Base-by-base conservation (phyloP, 257 asterid species). In the Plantago major region DNA sequence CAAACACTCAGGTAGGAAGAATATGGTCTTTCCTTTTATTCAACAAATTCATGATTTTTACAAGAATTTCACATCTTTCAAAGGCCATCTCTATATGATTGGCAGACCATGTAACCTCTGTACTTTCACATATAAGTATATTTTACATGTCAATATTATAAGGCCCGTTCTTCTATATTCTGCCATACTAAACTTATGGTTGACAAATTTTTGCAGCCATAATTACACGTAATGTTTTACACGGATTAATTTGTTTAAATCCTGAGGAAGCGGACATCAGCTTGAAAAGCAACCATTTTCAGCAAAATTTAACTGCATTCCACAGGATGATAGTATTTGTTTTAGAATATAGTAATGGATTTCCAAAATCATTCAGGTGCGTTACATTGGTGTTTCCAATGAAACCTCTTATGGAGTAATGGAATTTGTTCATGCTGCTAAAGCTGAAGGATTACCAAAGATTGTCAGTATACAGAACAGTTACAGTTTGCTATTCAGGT, bases 321-420 rank as follows among this genome's bases (percentile, higher is more conserved):
- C 7, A 45, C 26, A 49, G 37, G 3, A 3, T 30, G n/a, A 16
- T 55, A 11, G 40, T 52, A 60, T 62, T 59, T 50, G 54, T 68
- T 46, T 16, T 48, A 26, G 33, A 55, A 14, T 40, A 67, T 42
- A 43, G 14, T 26, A 38, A 58, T 54, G 46, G 51, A 63, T 57
- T 50, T 57, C 43, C 55, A 14, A 67, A 64, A 11, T 7, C 61
- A 52, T 76, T 68, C 87, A 88, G 98, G 96, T 91, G 38, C 84
- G 96, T 60, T 82, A 88, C 65, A 86, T 91, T 60, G 98, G 98
- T 44, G 93, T 91, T 69, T 91, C 98, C 64, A 88, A 91, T 67
- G 98, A 91, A 78, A 91, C 94, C 58, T 88, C 98, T 15, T 88
- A 86, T 62, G 98, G 98, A 65, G 94, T 88, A 43, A 88, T 84